These are phyloP conservation scores for Mycena sanguinolenta DNA, from an alignment of 768 basidiomycete genomes.

Conservation along the genomic window DNA sequence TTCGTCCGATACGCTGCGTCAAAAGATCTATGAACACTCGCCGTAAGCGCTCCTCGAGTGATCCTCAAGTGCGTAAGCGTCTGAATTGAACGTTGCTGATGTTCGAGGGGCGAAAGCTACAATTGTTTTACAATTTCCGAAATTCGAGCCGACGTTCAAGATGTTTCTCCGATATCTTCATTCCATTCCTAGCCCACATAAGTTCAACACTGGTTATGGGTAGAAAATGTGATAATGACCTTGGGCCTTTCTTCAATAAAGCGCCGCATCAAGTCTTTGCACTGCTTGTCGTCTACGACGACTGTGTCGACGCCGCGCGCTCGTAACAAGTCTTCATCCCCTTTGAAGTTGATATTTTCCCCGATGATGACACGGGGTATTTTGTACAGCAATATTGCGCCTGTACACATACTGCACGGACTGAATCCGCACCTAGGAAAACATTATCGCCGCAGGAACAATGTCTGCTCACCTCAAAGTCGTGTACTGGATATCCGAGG, in stretches of 20 bases:
- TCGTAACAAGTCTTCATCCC: conserved; percentile 67
- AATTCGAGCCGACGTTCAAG: not conserved
- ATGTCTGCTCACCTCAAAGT: conserved; percentile 47
- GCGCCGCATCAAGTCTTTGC: conserved; percentile 65
- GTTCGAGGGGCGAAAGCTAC: too few species aligned
- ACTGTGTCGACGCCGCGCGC: conserved; percentile 67
- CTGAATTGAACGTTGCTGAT: too few species aligned
- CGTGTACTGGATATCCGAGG: conserved; percentile 46
- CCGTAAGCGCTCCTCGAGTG: too few species aligned
- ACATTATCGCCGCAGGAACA: not conserved
- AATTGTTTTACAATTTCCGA: too few species aligned
- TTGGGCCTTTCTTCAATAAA: conserved; percentile 72
- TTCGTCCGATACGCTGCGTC: too few species aligned
- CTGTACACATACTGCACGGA: conserved; percentile 78
- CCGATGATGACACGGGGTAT: conserved; percentile 78
- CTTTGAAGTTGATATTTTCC: conserved; percentile 68
- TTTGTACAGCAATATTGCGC: conserved; percentile 72
- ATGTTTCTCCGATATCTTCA: conserved; percentile 69
- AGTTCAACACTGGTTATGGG: not conserved
- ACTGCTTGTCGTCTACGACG: conserved; percentile 62
- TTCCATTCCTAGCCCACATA: conserved; percentile 59
- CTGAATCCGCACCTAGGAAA: conserved; percentile 43
- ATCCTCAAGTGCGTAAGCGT: too few species aligned
- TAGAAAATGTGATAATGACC: conserved; percentile 44
- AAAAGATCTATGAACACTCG: too few species aligned